Percentiles rank a stretch among this genome's conserved stretches.
phyloP scores from a whole-genome alignment of 2,329 filamentous ascomycete genomes.

The Aurifilum marmelostoma region DNA sequence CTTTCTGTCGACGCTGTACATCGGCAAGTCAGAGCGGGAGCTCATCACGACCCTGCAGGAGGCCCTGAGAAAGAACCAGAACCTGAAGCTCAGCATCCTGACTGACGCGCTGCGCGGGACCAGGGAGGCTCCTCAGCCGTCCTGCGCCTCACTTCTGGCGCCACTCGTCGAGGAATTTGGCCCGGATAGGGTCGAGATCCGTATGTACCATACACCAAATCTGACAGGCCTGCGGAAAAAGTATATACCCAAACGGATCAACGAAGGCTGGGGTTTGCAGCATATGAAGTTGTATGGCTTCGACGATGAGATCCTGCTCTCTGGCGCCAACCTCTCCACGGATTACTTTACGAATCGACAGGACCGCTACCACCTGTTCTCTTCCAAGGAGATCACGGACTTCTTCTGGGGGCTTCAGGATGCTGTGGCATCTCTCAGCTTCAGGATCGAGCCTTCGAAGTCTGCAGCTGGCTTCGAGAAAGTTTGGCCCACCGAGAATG shows the following conservation, averaged over 20 bases:
- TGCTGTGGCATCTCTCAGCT: constrained; percentile 79
- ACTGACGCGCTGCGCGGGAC: constrained; percentile 92
- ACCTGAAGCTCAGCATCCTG: constrained; percentile 82
- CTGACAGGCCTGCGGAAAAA: constrained; percentile 84
- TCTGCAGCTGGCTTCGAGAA: constrained; percentile 61
- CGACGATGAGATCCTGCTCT: constrained; percentile 94
- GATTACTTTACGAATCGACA: constrained; percentile 98
- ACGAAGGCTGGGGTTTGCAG: constrained; percentile 97
- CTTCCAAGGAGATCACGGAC: constrained; percentile 75
- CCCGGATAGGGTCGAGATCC: constrained; percentile 80
- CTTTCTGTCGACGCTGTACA: constrained; percentile 95
- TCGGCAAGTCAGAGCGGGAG: constrained; percentile 90
- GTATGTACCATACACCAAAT: constrained; percentile 98
- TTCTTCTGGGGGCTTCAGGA: constrained; percentile 81
- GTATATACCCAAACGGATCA: constrained; percentile 84
- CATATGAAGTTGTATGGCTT: constrained; percentile 99
- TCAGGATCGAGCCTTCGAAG: constrained; percentile 68
- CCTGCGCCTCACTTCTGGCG: constrained; percentile 84
- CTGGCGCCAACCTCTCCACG: constrained; percentile 86
- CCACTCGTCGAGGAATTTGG: constrained; percentile 87
- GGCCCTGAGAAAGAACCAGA: constrained; percentile 73
- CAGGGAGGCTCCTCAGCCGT: constrained; percentile 81
- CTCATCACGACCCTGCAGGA: constrained; percentile 78
- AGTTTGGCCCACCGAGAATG: constrained; percentile 76
- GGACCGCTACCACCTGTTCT: constrained; percentile 92